A percentile compares a stretch with the other conserved stretches of the same genome.
phyloP scores from a whole-genome alignment of 352 stramenopile genomes.

The Poterioochromonas sp. region DNA sequence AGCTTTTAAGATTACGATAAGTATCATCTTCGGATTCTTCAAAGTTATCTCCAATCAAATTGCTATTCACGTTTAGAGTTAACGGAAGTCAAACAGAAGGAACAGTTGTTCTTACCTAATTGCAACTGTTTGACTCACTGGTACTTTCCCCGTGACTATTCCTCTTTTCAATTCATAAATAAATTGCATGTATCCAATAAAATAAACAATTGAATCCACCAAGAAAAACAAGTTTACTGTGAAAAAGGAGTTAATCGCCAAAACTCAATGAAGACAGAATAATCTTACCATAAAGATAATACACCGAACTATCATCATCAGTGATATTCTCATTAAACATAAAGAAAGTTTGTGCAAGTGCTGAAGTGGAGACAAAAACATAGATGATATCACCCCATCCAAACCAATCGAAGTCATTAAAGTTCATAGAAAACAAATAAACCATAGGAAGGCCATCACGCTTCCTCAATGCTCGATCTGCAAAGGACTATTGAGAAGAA shows the following conservation, averaged over 20 bases:
- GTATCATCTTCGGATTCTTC: background rate
- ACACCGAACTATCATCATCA: background rate
- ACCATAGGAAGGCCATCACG: background rate
- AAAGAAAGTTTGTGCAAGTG: background rate
- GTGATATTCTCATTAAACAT: background rate
- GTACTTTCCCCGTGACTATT: background rate
- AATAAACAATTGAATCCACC: background rate
- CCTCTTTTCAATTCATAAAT: background rate
- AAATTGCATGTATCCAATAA: slow-evolving; percentile 2
- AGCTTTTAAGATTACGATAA: too few species aligned
- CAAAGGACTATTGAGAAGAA: background rate
- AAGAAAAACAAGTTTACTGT: background rate
- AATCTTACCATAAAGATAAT: background rate
- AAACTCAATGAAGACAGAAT: background rate
- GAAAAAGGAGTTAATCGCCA: background rate
- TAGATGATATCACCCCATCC: slow-evolving; percentile 14
- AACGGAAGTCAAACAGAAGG: background rate
- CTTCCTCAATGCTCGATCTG: background rate
- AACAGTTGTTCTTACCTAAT: background rate
- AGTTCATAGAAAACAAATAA: background rate
- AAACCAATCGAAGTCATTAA: slow-evolving; percentile 9
- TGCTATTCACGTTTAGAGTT: background rate
- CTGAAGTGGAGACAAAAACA: background rate
- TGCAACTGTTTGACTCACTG: background rate
- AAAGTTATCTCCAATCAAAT: background rate